Evolutionary conservation across 352 stramenopile species (phyloP).

Genomic region (Elongisporangium undulatum): DNA sequence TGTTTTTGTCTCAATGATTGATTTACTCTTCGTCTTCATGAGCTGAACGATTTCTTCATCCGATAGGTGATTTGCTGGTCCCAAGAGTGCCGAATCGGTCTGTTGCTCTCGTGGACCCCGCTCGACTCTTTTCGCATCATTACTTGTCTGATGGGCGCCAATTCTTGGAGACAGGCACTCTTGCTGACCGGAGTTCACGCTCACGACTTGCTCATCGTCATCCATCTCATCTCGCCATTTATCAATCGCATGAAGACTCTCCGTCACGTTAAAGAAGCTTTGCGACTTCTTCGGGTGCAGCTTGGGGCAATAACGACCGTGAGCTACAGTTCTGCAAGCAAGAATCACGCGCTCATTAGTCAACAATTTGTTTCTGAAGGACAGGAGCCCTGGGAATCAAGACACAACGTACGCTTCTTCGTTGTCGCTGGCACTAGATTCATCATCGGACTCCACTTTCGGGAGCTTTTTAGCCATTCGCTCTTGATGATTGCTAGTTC

Average conservation of each 20-base stretch:
- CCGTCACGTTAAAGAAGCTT: conserved; percentile 65
- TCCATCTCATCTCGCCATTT: conserved; percentile 70
- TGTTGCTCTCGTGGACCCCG: conserved; percentile 7
- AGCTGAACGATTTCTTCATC: conserved; percentile 46
- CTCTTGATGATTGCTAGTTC: not conserved
- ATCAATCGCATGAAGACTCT: conserved; percentile 70
- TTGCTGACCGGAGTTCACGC: conserved; percentile 26
- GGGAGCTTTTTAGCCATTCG: not conserved
- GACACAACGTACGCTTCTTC: conserved; percentile 3
- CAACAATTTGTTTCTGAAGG: conserved; percentile 4
- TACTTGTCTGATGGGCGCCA: not conserved
- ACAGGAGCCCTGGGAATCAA: not conserved
- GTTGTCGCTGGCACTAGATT: not conserved
- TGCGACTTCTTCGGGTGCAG: conserved; percentile 11
- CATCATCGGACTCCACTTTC: not conserved
- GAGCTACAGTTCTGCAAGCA: conserved; percentile 2
- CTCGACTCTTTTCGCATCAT: conserved; percentile 1
- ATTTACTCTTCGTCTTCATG: conserved; percentile 41
- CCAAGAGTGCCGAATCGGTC: conserved; percentile 17
- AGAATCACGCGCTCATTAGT: not conserved
- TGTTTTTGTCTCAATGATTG: conserved; percentile 52
- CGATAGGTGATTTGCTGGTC: conserved; percentile 34
- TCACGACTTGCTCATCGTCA: conserved; percentile 24
- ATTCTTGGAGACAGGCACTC: conserved; percentile 19
- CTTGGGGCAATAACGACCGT: conserved; percentile 14